Conservation (phyloP, 2,329 filamentous ascomycete species). For the Fusarium penzigii region DNA sequence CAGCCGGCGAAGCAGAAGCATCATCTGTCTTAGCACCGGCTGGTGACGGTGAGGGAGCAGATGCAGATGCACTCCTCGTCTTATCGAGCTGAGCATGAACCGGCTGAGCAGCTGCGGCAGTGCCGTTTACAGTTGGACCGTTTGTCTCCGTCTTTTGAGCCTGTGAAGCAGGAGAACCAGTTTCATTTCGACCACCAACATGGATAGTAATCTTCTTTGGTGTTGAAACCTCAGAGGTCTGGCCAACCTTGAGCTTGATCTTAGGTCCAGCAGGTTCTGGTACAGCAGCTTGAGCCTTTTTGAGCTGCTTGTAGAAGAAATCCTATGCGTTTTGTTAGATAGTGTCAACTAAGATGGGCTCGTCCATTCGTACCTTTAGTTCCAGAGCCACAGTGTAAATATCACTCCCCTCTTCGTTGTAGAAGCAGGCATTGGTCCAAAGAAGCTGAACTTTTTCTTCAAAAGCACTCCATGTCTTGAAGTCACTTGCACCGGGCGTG, state of each 20-base stretch:
- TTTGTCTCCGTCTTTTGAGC: constrained; percentile 26
- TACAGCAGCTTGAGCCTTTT: constrained; percentile 71
- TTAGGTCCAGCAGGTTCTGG: constrained; percentile 73
- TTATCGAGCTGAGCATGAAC: constrained; percentile 35
- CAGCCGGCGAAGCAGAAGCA: constrained; percentile 28
- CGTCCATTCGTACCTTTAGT: constrained; percentile 63
- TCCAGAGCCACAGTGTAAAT: constrained; percentile 77
- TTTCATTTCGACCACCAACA: constrained; percentile 61
- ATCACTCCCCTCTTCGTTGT: constrained; percentile 89
- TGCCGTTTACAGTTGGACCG: constrained; percentile 23
- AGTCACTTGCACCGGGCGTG: constrained; percentile 64
- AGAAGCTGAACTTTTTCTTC: constrained; percentile 78
- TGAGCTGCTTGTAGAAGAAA: constrained; percentile 68
- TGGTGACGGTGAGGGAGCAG: constrained; percentile 47
- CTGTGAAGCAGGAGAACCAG: constrained; percentile 49
- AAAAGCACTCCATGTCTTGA: constrained; percentile 81
- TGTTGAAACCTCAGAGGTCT: constrained; percentile 44
- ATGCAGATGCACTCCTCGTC: constrained; percentile 42
- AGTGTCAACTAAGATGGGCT: not conserved
- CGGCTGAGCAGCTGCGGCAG: constrained; percentile 17
- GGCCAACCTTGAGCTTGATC: constrained; percentile 75
- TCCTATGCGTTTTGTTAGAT: constrained; percentile 48
- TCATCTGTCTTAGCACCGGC: constrained; percentile 40
- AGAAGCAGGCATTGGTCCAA: constrained; percentile 85
- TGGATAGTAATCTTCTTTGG: constrained; percentile 71